phyloP scores from a whole-genome alignment of 2,329 filamentous ascomycete genomes.

The Colletotrichum orbiculare region DNA sequence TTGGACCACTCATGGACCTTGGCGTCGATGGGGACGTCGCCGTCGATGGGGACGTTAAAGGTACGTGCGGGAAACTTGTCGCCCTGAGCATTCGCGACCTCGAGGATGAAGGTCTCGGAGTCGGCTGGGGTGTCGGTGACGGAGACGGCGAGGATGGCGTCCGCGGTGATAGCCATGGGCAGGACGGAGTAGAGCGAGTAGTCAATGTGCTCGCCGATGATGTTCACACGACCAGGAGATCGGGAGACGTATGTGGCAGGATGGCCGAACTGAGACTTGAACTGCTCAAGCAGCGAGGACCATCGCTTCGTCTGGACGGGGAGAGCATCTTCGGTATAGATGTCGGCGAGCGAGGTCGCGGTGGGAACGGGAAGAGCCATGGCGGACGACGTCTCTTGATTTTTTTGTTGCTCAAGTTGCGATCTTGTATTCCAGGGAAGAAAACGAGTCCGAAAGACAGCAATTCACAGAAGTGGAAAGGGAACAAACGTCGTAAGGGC shows the following conservation, averaged over 20 bases:
- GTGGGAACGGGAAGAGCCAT: slow-evolving; percentile 77
- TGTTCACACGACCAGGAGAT: slow-evolving; percentile 94
- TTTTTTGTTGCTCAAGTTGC: slow-evolving; percentile 36
- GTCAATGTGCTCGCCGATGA: slow-evolving; percentile 99
- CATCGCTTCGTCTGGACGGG: slow-evolving; percentile 78
- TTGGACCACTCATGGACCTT: slow-evolving; percentile 94
- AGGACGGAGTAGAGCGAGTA: slow-evolving; percentile 97
- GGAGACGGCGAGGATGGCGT: slow-evolving; percentile 86
- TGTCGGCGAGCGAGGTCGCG: slow-evolving; percentile 78
- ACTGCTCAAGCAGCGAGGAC: slow-evolving; percentile 77
- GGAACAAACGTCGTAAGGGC: neutral
- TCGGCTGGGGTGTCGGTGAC: slow-evolving; percentile 61
- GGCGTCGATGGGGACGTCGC: slow-evolving; percentile 82
- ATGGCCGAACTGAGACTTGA: slow-evolving; percentile 76
- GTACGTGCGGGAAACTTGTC: slow-evolving; percentile 80
- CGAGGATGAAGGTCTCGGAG: slow-evolving; percentile 71
- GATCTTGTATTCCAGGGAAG: neutral
- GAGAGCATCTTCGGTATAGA: slow-evolving; percentile 83
- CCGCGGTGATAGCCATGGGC: slow-evolving; percentile 93
- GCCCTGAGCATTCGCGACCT: slow-evolving; percentile 82
- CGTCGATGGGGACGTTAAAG: slow-evolving; percentile 75
- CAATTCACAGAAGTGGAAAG: neutral
- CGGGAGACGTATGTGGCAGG: slow-evolving; percentile 84
- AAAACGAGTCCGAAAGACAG: neutral
- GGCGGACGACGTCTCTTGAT: slow-evolving; percentile 23